Evolutionary conservation across 306 rosid genomes (phyloP).

Genomic region (Corylus avellana): DNA sequence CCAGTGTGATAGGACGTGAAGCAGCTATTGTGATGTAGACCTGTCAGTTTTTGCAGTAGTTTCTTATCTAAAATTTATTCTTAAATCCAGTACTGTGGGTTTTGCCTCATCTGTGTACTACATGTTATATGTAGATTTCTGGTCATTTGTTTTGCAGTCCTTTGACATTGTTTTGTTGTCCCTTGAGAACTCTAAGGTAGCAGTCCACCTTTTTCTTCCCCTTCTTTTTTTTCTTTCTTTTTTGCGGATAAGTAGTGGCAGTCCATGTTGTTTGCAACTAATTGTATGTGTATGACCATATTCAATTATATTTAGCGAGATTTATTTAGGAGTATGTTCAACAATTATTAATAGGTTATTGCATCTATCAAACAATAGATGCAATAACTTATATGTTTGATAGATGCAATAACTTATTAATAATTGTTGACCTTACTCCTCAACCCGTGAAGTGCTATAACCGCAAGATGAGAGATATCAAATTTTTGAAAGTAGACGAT

Average conservation of each 20-base stretch:
- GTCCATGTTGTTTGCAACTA: no score
- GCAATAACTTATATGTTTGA: no score
- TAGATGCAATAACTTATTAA: background rate
- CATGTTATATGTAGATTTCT: background rate
- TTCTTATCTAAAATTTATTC: background rate
- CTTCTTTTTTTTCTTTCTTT: no score
- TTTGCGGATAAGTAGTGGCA: no score
- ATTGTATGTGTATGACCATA: background rate
- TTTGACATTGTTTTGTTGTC: background rate
- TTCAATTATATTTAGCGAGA: background rate
- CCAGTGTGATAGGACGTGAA: background rate
- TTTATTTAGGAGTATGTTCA: background rate
- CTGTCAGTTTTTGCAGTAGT: background rate
- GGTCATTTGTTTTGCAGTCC: background rate
- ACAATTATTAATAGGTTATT: background rate
- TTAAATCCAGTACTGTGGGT: background rate
- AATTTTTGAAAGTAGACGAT: no score
- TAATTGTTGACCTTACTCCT: background rate
- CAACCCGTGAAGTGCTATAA: no score
- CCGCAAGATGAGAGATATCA: no score
- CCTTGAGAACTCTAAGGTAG: background rate
- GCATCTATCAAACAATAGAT: no score
- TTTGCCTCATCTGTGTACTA: background rate
- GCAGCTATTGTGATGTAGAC: background rate
- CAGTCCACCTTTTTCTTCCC: no score